Evolutionary conservation across 805 yeast genomes (phyloP).

Genomic region (Candida arabinofermentans): DNA sequence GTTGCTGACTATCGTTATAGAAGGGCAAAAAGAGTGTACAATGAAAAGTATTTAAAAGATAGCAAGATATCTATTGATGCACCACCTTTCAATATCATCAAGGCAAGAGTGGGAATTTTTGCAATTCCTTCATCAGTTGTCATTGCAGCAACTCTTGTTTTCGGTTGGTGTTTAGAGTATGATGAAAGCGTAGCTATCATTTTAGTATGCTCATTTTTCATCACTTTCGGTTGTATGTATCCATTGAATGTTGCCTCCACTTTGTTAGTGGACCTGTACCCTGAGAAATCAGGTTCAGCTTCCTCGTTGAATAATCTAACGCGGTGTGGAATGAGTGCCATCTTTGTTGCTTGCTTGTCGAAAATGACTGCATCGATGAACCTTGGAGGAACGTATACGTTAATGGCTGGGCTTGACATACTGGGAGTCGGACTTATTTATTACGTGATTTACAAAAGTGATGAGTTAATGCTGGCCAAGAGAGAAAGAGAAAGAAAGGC

Average conservation of each 20-base stretch:
- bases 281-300: conserved; percentile 67
- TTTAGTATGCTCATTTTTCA: conserved; percentile 52
- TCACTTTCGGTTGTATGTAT: conserved; percentile 56
- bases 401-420: conserved; percentile 52
- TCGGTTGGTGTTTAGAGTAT: conserved; percentile 69
- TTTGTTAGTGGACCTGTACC: conserved; percentile 71
- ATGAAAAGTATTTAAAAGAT: conserved; percentile 23
- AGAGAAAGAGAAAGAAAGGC: conserved; percentile 5
- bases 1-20: conserved; percentile 50
- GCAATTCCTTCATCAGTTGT: conserved; percentile 38
- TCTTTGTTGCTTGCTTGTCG: conserved; percentile 62
- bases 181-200: conserved; percentile 49
- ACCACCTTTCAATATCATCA: conserved; percentile 50
- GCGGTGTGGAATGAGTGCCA: conserved; percentile 71
- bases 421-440: conserved; percentile 11
- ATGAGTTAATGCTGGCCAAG: conserved; percentile 7
- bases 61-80: neutral
- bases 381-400: conserved; percentile 73
- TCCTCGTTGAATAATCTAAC: conserved; percentile 68
- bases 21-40: conserved; percentile 29
- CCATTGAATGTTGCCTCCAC: conserved; percentile 59
- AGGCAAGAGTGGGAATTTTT: conserved; percentile 49
- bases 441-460: conserved; percentile 17
- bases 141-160: conserved; percentile 41
- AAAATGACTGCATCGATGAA: conserved; percentile 56